A percentile compares a stretch with the other conserved stretches of the same genome.
Conservation (phyloP, 768 basidiomycete species). For the Daedaleopsis nitida region DNA sequence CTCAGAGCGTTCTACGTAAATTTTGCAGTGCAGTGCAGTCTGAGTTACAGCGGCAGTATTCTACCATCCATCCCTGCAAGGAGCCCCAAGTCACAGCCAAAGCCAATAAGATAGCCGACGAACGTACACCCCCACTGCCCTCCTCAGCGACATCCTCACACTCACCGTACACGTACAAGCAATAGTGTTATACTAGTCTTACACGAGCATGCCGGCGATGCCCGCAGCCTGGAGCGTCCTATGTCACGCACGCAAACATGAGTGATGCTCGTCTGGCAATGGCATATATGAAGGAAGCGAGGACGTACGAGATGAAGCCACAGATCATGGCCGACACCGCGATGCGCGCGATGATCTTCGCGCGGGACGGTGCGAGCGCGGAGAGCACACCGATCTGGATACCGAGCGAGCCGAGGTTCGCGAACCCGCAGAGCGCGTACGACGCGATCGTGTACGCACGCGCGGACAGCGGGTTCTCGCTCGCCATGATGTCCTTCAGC, state of each 20-base stretch:
- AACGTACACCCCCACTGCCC: background rate
- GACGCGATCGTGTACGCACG: conserved; percentile 83
- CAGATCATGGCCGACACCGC: conserved; percentile 72
- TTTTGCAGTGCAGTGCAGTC: background rate
- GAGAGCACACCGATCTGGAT: conserved; percentile 81
- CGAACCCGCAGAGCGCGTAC: conserved; percentile 90
- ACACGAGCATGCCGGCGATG: conserved; percentile 34
- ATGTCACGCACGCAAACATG: background rate
- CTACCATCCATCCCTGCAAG: too few species aligned
- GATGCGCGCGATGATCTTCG: conserved; percentile 68
- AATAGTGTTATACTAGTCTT: background rate
- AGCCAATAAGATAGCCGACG: background rate
- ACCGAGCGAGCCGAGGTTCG: conserved; percentile 83
- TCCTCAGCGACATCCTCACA: background rate
- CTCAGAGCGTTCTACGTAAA: background rate
- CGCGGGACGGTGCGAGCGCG: conserved; percentile 68
- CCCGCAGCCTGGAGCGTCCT: conserved; percentile 34
- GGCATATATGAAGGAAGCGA: background rate
- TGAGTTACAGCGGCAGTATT: too few species aligned
- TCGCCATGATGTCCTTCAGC: conserved; percentile 50
- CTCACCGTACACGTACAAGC: background rate
- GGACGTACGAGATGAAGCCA: conserved; percentile 58
- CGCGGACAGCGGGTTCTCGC: conserved; percentile 56
- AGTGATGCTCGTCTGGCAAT: background rate
- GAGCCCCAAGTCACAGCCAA: background rate